phyloP scores from a whole-genome alignment of 139 green algal genomes.

The Micractinium sp. region DNA sequence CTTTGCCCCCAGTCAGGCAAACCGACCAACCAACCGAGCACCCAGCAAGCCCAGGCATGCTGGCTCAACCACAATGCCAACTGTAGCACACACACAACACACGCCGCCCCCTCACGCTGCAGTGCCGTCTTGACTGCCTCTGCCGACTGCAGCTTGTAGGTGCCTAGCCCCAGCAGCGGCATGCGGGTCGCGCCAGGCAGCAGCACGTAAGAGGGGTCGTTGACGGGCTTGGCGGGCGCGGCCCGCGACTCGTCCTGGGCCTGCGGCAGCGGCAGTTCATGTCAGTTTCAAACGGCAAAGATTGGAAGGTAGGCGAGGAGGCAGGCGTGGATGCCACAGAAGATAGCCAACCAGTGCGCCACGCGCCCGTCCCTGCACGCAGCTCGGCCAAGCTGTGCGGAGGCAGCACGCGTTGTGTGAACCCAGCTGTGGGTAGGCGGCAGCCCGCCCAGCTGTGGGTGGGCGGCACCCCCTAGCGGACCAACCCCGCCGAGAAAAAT shows the following conservation, averaged over 20 bases:
- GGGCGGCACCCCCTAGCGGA: no score
- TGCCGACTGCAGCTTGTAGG: constrained; percentile 58
- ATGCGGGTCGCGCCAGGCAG: constrained; percentile 61
- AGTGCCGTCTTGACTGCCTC: constrained; percentile 55
- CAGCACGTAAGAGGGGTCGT: constrained; percentile 52
- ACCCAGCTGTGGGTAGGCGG: background rate
- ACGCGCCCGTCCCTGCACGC: no score
- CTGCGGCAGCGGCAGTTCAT: background rate
- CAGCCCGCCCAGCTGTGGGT: background rate
- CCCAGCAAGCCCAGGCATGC: no score
- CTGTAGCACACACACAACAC: no score
- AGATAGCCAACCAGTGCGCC: no score
- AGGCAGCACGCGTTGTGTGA: background rate
- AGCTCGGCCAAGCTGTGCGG: no score
- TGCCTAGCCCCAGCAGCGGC: constrained; percentile 79
- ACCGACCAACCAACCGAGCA: background rate
- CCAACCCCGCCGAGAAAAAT: no score
- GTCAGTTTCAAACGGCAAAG: background rate
- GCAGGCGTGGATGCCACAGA: no score
- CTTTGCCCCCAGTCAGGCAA: no score
- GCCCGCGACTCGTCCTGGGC: constrained; percentile 11
- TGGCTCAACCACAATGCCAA: background rate
- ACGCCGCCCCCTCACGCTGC: background rate
- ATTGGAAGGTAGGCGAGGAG: background rate
- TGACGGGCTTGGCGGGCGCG: background rate